Conservation (phyloP, 768 basidiomycete species). For the Serendipita sp. region DNA sequence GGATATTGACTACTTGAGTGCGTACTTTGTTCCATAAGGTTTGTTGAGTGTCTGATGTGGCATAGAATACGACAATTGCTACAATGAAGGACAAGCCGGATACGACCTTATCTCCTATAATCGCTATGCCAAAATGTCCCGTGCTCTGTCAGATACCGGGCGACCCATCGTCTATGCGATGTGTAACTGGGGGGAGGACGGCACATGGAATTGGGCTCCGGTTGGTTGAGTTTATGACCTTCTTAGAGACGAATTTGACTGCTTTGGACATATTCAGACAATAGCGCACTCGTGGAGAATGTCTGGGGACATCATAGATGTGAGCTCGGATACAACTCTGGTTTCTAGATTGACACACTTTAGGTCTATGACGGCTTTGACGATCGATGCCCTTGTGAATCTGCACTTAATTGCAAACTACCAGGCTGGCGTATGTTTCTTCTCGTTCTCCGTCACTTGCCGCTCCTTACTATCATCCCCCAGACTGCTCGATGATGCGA, state of each 20-base stretch:
- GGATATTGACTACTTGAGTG: conserved; percentile 30
- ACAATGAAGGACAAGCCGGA: conserved; percentile 25
- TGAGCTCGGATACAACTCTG: conserved; percentile 14
- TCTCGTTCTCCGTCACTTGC: not conserved
- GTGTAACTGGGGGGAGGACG: conserved; percentile 33
- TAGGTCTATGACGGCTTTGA: conserved; percentile 22
- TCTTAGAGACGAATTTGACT: not conserved
- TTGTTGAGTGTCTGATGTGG: not conserved
- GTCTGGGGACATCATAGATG: conserved; percentile 35
- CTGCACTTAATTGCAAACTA: conserved; percentile 23
- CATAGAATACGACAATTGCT: conserved; percentile 33
- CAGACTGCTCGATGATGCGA: conserved; percentile 28
- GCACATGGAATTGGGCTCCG: conserved; percentile 28
- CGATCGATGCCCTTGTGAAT: conserved; percentile 23
- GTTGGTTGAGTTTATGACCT: conserved; percentile 2
- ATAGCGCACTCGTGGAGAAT: conserved; percentile 31
- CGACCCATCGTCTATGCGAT: conserved; percentile 35
- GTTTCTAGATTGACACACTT: conserved; percentile 13
- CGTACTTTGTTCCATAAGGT: conserved; percentile 14
- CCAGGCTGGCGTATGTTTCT: conserved; percentile 20
- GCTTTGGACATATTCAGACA: conserved; percentile 19
- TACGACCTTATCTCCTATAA: conserved; percentile 31
- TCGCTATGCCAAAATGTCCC: conserved; percentile 30
- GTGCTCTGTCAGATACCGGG: conserved; percentile 28
- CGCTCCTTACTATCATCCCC: too few relatives aligned